Conservation (phyloP, 352 stramenopile genomes). For the Phytophthora macrochlamydospora region DNA sequence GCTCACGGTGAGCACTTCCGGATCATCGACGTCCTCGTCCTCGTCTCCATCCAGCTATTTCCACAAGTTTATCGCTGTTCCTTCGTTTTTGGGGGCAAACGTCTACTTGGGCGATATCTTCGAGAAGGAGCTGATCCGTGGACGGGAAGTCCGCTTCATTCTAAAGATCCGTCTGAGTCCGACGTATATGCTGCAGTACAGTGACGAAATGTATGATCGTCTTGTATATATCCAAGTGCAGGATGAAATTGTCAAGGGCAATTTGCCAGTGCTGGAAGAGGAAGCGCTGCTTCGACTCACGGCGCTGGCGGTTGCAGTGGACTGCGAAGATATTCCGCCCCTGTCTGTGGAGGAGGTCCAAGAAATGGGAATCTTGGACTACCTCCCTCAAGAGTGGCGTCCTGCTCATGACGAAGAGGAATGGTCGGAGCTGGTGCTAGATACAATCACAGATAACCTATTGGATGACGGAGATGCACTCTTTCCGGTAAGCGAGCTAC, state of each 20-base stretch:
- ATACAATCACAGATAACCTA: slow-evolving; percentile 57
- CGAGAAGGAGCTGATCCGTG: slow-evolving; percentile 89
- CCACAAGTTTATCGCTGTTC: slow-evolving; percentile 78
- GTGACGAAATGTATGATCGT: slow-evolving; percentile 84
- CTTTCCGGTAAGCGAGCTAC: slow-evolving; percentile 56
- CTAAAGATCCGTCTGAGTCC: slow-evolving; percentile 92
- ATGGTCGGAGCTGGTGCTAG: slow-evolving; percentile 81
- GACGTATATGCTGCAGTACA: slow-evolving; percentile 81
- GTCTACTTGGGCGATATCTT: slow-evolving; percentile 93
- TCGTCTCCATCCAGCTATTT: slow-evolving; percentile 64
- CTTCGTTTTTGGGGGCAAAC: slow-evolving; percentile 79
- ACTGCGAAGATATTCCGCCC: slow-evolving; percentile 66
- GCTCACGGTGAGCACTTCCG: slow-evolving; percentile 28
- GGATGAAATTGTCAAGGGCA: slow-evolving; percentile 91
- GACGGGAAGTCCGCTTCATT: slow-evolving; percentile 91
- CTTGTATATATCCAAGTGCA: slow-evolving; percentile 92
- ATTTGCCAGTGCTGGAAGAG: slow-evolving; percentile 83
- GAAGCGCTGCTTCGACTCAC: slow-evolving; percentile 79
- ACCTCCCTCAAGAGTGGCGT: slow-evolving; percentile 84
- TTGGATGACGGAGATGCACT: slow-evolving; percentile 48
- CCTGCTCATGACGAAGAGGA: slow-evolving; percentile 69
- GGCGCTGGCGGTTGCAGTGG: slow-evolving; percentile 81
- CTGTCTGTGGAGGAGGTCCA: slow-evolving; percentile 62
- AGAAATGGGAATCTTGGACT: slow-evolving; percentile 82
- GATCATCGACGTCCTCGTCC: slow-evolving; percentile 38